These are phyloP conservation scores for Phytophthora foliorum DNA, from an alignment of 352 stramenopile species.

Conservation along the genomic window DNA sequence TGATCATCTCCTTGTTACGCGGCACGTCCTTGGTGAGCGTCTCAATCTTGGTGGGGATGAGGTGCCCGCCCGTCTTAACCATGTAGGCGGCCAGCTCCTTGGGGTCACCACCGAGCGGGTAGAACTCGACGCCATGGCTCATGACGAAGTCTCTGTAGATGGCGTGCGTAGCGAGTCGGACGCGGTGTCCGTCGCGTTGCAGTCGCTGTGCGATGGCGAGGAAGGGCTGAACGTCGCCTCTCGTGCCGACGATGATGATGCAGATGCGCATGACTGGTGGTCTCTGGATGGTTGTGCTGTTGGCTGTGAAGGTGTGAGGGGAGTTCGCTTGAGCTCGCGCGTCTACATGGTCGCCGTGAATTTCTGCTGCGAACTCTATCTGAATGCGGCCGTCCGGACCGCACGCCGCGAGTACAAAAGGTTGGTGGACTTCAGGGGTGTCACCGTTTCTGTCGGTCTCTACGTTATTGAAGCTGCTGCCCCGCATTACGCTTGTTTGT, in stretches of 20 bases:
- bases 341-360: background rate
- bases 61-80: constrained; percentile 71
- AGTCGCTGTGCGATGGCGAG: constrained; percentile 79
- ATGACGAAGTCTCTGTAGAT: constrained; percentile 85
- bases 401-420: constrained; percentile 33
- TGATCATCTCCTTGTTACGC: constrained; percentile 86
- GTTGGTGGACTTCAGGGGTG: background rate
- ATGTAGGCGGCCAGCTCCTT: constrained; percentile 40
- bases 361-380: constrained; percentile 39
- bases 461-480: constrained; percentile 2
- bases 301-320: background rate
- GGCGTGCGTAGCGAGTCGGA: constrained; percentile 91
- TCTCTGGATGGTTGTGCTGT: constrained; percentile 4
- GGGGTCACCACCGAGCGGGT: constrained; percentile 68
- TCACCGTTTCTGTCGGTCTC: background rate
- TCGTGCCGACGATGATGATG: constrained; percentile 84
- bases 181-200: constrained; percentile 82
- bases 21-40: constrained; percentile 59
- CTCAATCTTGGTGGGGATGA: constrained; percentile 65
- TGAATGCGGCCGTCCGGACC: constrained; percentile 42
- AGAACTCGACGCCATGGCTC: constrained; percentile 73
- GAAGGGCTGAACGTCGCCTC: constrained; percentile 80
- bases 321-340: background rate
- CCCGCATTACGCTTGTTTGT: constrained; percentile 1
- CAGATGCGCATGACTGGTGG: constrained; percentile 56